These are phyloP conservation scores for Marasmius oreades DNA, from an alignment of 1,284 basidiomycete species.

Conservation along the genomic window DNA sequence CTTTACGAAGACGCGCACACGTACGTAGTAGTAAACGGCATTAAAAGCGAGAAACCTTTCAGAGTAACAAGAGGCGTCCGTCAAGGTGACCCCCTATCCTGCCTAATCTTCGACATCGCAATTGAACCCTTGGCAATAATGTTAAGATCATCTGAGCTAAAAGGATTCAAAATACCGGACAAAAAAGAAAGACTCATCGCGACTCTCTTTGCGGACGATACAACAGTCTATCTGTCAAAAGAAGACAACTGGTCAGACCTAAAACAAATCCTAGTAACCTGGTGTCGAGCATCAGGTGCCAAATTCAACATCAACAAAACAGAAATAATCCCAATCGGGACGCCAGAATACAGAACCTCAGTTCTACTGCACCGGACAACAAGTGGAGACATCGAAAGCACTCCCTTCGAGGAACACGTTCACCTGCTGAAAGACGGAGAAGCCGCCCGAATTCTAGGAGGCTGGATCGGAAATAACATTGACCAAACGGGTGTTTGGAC, in stretches of 20 bases:
- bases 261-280: not conserved
- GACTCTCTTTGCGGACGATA: not conserved
- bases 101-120: constrained; percentile 24
- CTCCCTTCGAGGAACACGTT: not conserved
- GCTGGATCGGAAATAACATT: constrained; percentile 16
- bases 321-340: not conserved
- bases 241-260: not conserved
- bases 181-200: not conserved
- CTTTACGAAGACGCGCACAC: constrained; percentile 21
- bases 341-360: not conserved
- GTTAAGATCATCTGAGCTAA: not conserved
- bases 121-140: not conserved
- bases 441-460: constrained; percentile 13
- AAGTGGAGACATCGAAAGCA: not conserved
- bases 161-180: not conserved
- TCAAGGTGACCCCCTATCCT: constrained; percentile 26
- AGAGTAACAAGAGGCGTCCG: not conserved
- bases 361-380: not conserved
- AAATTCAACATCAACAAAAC: constrained; percentile 1
- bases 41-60: constrained; percentile 9
- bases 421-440: constrained; percentile 8
- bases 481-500: constrained; percentile 13
- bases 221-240: too few species aligned
- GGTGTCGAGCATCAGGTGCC: not conserved
- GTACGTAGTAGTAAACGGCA: constrained; percentile 19